Conservation (phyloP, 805 yeast species). For the Saturnispora quitensis region DNA sequence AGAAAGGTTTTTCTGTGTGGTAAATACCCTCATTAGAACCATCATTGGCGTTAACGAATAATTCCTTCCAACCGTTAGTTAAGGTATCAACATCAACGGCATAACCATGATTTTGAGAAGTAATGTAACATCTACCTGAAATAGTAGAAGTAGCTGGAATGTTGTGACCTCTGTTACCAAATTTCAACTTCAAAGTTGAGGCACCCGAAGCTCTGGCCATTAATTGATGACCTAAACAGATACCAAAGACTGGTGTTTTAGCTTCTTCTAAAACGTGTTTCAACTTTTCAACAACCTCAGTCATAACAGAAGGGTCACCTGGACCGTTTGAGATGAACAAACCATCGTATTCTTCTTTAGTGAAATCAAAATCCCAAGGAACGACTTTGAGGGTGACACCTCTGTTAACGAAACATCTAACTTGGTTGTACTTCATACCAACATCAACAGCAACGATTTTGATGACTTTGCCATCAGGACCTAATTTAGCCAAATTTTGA, state of each 20-base stretch:
- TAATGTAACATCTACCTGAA: conserved; percentile 92
- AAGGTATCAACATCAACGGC: conserved; percentile 85
- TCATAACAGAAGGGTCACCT: conserved; percentile 92
- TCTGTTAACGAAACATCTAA: conserved; percentile 90
- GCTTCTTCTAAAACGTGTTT: conserved; percentile 48
- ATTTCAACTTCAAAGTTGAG: conserved; percentile 80
- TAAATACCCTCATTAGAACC: conserved; percentile 98
- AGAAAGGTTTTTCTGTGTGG: conserved; percentile 77
- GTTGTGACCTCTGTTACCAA: conserved; percentile 99
- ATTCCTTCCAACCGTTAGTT: conserved; percentile 78
- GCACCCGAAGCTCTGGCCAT: conserved; percentile 95
- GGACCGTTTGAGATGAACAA: conserved; percentile 97
- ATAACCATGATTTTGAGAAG: conserved; percentile 97
- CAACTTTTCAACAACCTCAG: conserved; percentile 55
- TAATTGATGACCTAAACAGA: conserved; percentile 96
- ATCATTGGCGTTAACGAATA: conserved; percentile 93
- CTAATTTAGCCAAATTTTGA: conserved; percentile 38
- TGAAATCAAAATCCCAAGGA: conserved; percentile 88
- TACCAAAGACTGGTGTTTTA: conserved; percentile 90
- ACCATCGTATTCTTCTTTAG: conserved; percentile 82
- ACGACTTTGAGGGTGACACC: conserved; percentile 95
- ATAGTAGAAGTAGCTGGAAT: conserved; percentile 82
- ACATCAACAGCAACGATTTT: conserved; percentile 90
- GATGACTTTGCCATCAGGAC: conserved; percentile 66
- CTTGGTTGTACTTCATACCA: conserved; percentile 97